Evolutionary conservation across 2,329 filamentous ascomycete genomes (phyloP), one percentile per base, ranked within the genome.

Genomic region (Remersonia thermophila): DNA sequence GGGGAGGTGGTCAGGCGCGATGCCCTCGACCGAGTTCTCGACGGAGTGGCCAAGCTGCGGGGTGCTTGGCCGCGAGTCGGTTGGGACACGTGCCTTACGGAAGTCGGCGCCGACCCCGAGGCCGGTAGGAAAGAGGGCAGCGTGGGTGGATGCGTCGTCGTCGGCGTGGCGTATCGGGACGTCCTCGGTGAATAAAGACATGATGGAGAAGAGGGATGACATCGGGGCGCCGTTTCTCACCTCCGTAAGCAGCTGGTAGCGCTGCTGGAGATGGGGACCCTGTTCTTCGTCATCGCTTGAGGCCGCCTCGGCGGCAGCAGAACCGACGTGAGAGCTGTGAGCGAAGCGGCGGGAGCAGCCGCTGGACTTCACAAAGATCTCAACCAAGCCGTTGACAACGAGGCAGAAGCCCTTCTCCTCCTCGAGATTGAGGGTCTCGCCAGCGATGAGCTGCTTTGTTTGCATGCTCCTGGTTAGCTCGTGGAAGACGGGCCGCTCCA

Each of bases 401-500:
- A 98, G 70, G 55, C 91, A 98, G 52, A 98, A 98, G 0, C 91
- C 91, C 51, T 98, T 94, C 52, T 98, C 91, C 55, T 98, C 91
- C 59, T 98, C 91, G 23, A 98, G 66, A 46, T 95, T 77, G 49
- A 98, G 67, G 0, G 91, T 98, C 59, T 98, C 91, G 20, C 91
- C 91, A 4, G 91, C 89, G 51, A 96, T 93, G 33, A 98, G 69
- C 59, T 95, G 95, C 49, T 85, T 72, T 14, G 93, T 98, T 63
- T 98, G 91, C 91, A 98, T 98, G 40, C 87, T 95, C 41, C 91
- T 71, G 0, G 91, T 98, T 49, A 98, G 72, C 60, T 98, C 91
- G 53, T 98, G 93, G 53, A 98, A 98, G 29, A 98, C 91, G 0
- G 91, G 86, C 17, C 91, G 77, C 56, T 98, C 91, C 30, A 98